Evolutionary conservation across 805 yeast genomes (phyloP).

Genomic region (Barnettozyma pratensis): DNA sequence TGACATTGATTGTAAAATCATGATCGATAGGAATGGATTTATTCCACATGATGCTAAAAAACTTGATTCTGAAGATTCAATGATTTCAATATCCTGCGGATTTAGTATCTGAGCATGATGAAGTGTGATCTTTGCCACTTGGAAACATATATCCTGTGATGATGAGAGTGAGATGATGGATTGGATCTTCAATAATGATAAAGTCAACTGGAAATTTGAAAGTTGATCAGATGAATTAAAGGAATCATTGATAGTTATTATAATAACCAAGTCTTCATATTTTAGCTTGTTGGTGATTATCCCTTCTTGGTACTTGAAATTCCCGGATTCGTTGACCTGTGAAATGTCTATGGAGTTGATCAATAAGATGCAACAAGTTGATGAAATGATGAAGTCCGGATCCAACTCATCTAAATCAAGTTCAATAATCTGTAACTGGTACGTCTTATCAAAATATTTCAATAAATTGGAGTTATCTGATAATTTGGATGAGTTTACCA

Average conservation of each 20-base stretch:
- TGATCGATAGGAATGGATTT: constrained; percentile 11
- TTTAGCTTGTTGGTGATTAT: constrained; percentile 4
- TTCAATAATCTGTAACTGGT: constrained; percentile 10
- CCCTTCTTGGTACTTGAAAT: constrained; percentile 1
- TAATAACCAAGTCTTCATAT: constrained; percentile 5
- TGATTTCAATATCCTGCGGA: not conserved
- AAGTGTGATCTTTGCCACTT: constrained; percentile 6
- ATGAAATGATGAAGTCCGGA: constrained; percentile 15
- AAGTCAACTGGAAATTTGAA: constrained; percentile 12
- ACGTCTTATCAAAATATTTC: not conserved
- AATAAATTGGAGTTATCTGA: constrained; percentile 1
- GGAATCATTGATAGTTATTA: constrained; percentile 2
- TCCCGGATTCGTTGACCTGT: constrained; percentile 12
- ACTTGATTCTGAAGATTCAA: constrained; percentile 2
- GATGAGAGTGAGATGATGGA: not conserved
- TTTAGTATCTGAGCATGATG: not conserved
- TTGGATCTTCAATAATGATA: constrained; percentile 11
- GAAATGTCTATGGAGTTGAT: constrained; percentile 6
- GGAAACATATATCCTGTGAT: not conserved
- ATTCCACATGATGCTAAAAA: constrained; percentile 15
- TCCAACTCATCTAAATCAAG: constrained; percentile 11
- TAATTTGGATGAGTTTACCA: constrained; percentile 6
- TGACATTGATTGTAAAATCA: constrained; percentile 3
- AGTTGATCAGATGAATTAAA: constrained; percentile 2
- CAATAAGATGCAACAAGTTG: constrained; percentile 12